Evolutionary conservation across 148 eudicot genomes (phyloP).

Genomic region (Fagopyrum homotropicum): DNA sequence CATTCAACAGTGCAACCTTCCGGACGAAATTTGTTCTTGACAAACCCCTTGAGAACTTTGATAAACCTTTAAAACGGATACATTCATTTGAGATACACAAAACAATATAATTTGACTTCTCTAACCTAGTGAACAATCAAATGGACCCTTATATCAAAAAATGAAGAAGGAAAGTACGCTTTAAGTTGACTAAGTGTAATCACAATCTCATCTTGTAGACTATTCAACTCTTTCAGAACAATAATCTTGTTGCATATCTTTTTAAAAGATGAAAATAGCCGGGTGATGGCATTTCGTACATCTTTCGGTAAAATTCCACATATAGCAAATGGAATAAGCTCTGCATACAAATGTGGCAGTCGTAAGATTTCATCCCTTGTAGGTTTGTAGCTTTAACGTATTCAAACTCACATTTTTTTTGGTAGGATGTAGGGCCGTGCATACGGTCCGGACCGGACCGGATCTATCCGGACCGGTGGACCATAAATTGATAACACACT

Average conservation of each 20-base stretch:
- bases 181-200: conserved; percentile 10
- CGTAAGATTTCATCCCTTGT: too few species aligned
- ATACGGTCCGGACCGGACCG: too few species aligned
- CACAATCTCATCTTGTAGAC: background rate
- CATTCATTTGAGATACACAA: background rate
- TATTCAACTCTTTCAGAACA: background rate
- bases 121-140: conserved; percentile 4
- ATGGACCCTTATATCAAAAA: conserved; percentile 13
- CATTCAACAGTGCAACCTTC: too few species aligned
- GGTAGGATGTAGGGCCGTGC: too few species aligned
- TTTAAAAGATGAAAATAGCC: background rate
- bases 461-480: too few species aligned
- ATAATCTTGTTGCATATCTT: background rate
- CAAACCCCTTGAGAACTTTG: too few species aligned
- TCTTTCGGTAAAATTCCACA: background rate
- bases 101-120: background rate
- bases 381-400: too few species aligned
- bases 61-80: background rate
- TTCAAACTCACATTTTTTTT: too few species aligned
- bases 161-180: conserved; percentile 9
- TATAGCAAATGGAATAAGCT: background rate
- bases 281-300: conserved; percentile 3
- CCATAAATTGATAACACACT: too few species aligned
- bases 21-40: too few species aligned
- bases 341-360: too few species aligned